Conservation (phyloP, 495 filamentous ascomycete species). For the Aspergillus diversus region DNA sequence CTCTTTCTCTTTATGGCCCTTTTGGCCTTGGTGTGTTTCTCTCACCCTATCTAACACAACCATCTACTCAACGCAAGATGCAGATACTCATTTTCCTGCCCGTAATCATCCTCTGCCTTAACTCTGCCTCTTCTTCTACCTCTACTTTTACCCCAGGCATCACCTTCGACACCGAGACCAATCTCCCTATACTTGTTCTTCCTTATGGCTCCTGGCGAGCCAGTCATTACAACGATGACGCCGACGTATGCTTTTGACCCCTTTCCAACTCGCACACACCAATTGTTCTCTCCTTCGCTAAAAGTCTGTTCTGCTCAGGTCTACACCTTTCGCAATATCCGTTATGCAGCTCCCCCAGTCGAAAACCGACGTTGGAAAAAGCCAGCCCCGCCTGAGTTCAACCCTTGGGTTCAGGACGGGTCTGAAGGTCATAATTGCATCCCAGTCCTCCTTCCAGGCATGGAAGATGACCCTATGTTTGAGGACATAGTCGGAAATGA, state of each 20-base stretch:
- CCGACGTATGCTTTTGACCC: background rate
- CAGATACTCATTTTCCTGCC: no score
- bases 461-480: constrained; percentile 25
- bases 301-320: background rate
- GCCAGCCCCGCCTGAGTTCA: constrained; percentile 49
- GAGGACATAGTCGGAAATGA: constrained; percentile 7
- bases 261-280: no score
- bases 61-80: no score
- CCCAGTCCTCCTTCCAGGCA: constrained; percentile 36
- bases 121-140: no score
- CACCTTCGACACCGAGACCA: no score
- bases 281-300: background rate
- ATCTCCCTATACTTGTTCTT: background rate
- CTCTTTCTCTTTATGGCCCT: no score
- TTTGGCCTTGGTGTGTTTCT: no score
- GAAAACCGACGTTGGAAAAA: constrained; percentile 56
- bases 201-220: constrained; percentile 14
- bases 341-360: constrained; percentile 57
- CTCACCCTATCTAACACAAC: no score
- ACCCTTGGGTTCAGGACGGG: constrained; percentile 52
- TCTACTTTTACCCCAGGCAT: no score
- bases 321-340: constrained; percentile 46
- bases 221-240: background rate
- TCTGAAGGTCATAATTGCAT: constrained; percentile 48
- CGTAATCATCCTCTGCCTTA: no score